phyloP scores from a whole-genome alignment of 1,139 yeast species.

The Magnusiomyces suaveolens region DNA sequence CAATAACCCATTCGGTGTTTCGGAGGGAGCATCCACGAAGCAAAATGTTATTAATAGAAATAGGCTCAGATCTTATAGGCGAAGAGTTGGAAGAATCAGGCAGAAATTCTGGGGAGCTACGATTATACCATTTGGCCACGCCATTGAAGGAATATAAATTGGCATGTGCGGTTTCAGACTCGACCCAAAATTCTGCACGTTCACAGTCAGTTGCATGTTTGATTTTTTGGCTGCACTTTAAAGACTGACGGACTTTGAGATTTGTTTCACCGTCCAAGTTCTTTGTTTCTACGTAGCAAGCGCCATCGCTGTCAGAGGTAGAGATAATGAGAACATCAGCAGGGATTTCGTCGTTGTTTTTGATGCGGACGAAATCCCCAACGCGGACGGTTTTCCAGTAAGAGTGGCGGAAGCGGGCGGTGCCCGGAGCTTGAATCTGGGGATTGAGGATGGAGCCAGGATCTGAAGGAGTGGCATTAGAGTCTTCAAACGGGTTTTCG shows the following conservation, averaged over 20 bases:
- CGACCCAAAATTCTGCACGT: constrained; percentile 65
- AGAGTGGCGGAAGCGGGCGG: constrained; percentile 48
- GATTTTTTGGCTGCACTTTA: constrained; percentile 56
- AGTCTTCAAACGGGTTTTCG: constrained; percentile 62
- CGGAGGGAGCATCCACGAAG: constrained; percentile 78
- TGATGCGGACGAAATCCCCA: constrained; percentile 79
- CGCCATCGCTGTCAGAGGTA: constrained; percentile 81
- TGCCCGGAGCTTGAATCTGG: constrained; percentile 24
- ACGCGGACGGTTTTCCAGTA: constrained; percentile 84
- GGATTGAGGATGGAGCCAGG: constrained; percentile 16
- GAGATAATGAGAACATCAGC: constrained; percentile 79
- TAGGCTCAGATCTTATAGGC: constrained; percentile 42
- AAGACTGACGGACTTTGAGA: constrained; percentile 68
- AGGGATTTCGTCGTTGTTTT: constrained; percentile 85
- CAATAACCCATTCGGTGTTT: constrained; percentile 91
- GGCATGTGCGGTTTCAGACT: constrained; percentile 86
- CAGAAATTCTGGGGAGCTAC: no score
- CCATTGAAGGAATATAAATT: constrained; percentile 77
- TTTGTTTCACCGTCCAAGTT: constrained; percentile 96
- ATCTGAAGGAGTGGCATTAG: constrained; percentile 36
- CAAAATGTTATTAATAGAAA: constrained; percentile 62
- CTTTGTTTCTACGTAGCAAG: constrained; percentile 86
- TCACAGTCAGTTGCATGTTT: constrained; percentile 62
- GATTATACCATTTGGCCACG: constrained; percentile 46
- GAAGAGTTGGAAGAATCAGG: constrained; percentile 15